Evolutionary conservation across 2,329 filamentous ascomycete genomes (phyloP).

Genomic region (Colletotrichum brevisporum): DNA sequence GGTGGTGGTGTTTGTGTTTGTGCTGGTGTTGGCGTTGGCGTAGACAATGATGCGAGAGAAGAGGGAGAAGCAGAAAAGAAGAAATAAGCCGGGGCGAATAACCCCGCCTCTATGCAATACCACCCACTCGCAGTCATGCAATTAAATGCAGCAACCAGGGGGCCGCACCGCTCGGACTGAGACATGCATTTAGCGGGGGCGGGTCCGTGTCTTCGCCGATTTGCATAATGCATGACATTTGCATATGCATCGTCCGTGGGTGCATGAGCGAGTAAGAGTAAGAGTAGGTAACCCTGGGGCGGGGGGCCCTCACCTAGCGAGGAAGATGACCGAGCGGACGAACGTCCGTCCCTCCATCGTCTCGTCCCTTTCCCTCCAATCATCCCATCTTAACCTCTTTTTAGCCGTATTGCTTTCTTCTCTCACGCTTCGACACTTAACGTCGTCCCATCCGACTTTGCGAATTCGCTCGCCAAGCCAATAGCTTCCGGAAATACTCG

Average conservation of each 20-base stretch:
- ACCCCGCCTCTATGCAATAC: conserved; percentile 28
- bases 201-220: not conserved
- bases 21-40: too few species aligned
- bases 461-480: conserved; percentile 34
- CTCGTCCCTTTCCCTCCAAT: conserved; percentile 28
- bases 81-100: not conserved
- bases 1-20: too few species aligned
- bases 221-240: conserved; percentile 36
- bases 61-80: conserved; percentile 9
- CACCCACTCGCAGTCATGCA: not conserved
- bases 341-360: conserved; percentile 8
- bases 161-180: not conserved
- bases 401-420: conserved; percentile 2
- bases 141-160: conserved; percentile 26
- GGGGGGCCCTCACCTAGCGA: too few species aligned
- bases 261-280: too few species aligned
- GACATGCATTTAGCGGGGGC: conserved; percentile 34
- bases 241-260: conserved; percentile 24
- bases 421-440: conserved; percentile 33
- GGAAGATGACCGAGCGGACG: not conserved
- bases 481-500: conserved; percentile 30
- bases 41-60: not conserved
- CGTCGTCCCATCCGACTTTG: conserved; percentile 28
- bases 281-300: too few species aligned
- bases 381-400: conserved; percentile 14